Conservation (phyloP, 768 basidiomycete genomes). For the Ramaria sp. region DNA sequence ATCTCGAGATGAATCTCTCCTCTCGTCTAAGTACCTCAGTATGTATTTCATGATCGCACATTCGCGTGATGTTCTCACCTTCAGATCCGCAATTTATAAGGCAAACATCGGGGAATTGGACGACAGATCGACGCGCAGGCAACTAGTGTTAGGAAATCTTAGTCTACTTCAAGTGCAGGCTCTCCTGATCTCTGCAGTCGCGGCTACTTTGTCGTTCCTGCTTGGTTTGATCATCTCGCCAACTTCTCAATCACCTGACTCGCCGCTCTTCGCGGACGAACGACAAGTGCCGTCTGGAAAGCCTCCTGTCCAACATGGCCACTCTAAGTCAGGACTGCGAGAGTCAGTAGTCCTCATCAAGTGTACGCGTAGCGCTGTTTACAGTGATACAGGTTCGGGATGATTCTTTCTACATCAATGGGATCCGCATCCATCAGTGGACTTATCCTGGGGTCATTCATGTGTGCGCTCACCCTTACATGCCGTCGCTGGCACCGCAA, state of each 20-base stretch:
- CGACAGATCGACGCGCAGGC: slow-evolving; percentile 44
- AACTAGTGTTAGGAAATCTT: slow-evolving; percentile 72
- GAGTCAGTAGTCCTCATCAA: slow-evolving; percentile 22
- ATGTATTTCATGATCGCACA: slow-evolving; percentile 1
- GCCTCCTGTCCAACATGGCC: slow-evolving; percentile 17
- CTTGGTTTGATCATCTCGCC: slow-evolving; percentile 54
- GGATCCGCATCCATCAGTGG: slow-evolving; percentile 69
- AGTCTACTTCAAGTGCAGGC: slow-evolving; percentile 90
- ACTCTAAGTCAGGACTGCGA: slow-evolving; percentile 26
- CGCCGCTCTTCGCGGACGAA: background rate
- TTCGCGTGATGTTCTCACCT: background rate
- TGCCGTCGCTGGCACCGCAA: slow-evolving; percentile 69
- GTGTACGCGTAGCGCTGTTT: slow-evolving; percentile 6
- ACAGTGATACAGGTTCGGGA: slow-evolving; percentile 43
- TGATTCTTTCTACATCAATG: slow-evolving; percentile 73
- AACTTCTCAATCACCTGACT: slow-evolving; percentile 6
- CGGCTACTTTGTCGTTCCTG: slow-evolving; percentile 65
- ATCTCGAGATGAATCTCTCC: slow-evolving; percentile 97
- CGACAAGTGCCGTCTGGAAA: slow-evolving; percentile 10
- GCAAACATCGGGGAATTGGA: slow-evolving; percentile 90
- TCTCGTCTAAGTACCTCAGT: slow-evolving; percentile 88
- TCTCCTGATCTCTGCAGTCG: slow-evolving; percentile 76
- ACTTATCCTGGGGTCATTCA: slow-evolving; percentile 80
- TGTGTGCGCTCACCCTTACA: slow-evolving; percentile 72
- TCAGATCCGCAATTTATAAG: slow-evolving; percentile 9